Percentiles rank a stretch among this genome's conserved stretches.
phyloP scores from a whole-genome alignment of 148 eudicot genomes.

The Dianthus caryophyllus region DNA sequence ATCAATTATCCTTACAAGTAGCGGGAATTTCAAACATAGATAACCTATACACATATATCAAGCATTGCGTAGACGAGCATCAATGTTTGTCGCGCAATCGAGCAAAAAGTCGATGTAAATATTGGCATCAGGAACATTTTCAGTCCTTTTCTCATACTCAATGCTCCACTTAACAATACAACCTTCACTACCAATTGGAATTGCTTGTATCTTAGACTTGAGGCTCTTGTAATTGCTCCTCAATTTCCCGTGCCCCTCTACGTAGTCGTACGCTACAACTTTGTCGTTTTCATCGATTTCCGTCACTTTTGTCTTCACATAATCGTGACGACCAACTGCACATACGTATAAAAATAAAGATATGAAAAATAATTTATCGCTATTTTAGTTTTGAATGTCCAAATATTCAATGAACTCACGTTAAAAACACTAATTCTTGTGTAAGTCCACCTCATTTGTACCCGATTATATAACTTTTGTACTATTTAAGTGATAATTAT shows the following conservation, averaged over 20 bases:
- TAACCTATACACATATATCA: not conserved
- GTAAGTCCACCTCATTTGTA: too few relatives aligned
- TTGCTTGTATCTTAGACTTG: conserved; percentile 18
- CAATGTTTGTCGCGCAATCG: conserved; percentile 1
- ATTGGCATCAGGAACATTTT: conserved; percentile 26
- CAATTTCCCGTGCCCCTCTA: conserved; percentile 18
- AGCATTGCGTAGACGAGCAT: conserved; percentile 10
- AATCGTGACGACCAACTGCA: conserved; percentile 11
- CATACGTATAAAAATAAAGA: not conserved
- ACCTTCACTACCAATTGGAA: conserved; percentile 10
- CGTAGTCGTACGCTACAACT: not conserved
- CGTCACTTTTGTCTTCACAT: not conserved
- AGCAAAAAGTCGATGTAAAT: conserved; percentile 14
- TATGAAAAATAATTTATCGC: too few relatives aligned
- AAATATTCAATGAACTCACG: too few relatives aligned
- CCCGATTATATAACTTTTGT: too few relatives aligned
- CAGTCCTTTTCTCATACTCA: conserved; percentile 29
- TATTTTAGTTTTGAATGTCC: too few relatives aligned
- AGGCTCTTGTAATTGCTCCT: conserved; percentile 17
- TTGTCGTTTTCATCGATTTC: conserved; percentile 15
- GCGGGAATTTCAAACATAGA: too few relatives aligned
- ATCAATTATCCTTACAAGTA: too few relatives aligned
- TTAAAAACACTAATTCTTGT: too few relatives aligned
- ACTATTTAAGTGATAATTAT: too few relatives aligned
- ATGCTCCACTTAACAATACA: conserved; percentile 23